A percentile compares a stretch with the other conserved stretches of the same genome.
Conservation (phyloP, 306 rosid species). For the Rubus idaeus region DNA sequence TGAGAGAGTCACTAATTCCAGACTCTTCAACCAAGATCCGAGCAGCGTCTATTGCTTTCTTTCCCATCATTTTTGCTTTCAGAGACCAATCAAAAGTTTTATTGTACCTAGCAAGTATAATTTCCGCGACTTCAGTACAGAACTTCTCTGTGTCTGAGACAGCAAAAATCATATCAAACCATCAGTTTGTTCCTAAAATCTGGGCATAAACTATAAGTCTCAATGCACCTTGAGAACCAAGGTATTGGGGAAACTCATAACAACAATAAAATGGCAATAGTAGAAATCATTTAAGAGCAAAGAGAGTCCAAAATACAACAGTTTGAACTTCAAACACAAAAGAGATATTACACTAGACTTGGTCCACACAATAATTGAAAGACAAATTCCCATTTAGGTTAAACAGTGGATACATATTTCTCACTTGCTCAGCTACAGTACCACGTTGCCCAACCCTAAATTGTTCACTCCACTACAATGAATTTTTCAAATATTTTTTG, state of each 20-base stretch:
- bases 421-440: no score
- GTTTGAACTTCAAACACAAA: not conserved
- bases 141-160: constrained; percentile 81
- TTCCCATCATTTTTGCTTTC: no score
- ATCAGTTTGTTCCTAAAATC: not conserved
- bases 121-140: constrained; percentile 82
- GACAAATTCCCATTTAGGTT: no score
- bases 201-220: constrained; percentile 3
- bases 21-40: no score
- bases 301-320: no score
- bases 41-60: no score
- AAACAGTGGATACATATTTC: no score
- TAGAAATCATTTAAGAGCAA: no score
- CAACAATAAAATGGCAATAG: not conserved
- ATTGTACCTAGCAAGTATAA: constrained; percentile 71
- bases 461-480: no score
- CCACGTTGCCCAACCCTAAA: no score
- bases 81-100: constrained; percentile 90
- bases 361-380: not conserved
- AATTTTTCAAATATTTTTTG: no score
- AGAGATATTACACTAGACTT: not conserved
- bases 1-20: no score
- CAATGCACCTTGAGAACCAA: constrained; percentile 1
- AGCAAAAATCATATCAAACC: constrained; percentile 16
- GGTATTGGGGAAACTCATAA: not conserved